A percentile compares a stretch with the other conserved stretches of the same genome.
These are phyloP conservation scores for Penium margaritaceum DNA, from an alignment of 139 green algal species.

Conservation along the genomic window DNA sequence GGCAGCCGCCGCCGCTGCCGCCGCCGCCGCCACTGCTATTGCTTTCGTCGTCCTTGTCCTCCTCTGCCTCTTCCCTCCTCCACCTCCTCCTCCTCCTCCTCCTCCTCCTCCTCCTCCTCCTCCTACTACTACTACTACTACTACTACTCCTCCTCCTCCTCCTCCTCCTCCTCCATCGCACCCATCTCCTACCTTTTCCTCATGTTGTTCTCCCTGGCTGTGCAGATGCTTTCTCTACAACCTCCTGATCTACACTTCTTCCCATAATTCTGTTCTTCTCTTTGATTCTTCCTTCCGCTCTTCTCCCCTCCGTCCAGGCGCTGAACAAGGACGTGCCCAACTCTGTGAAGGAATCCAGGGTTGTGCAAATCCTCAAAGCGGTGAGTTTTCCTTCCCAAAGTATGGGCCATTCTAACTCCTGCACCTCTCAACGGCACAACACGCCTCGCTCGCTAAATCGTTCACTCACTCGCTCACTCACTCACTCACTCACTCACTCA, in stretches of 20 bases:
- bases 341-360: conserved; percentile 7
- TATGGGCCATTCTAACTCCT: too few species aligned
- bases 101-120: not conserved
- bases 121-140: too few species aligned
- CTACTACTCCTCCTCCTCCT: too few species aligned
- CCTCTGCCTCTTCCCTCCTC: too few species aligned
- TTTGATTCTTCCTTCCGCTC: not conserved
- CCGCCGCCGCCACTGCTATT: not conserved
- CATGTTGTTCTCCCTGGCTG: too few species aligned
- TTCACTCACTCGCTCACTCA: not conserved
- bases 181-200: too few species aligned
- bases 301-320: conserved; percentile 1
- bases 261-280: not conserved
- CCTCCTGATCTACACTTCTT: not conserved
- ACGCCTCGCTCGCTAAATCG: not conserved
- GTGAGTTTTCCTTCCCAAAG: conserved; percentile 11
- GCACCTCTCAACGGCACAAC: not conserved
- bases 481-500: not conserved
- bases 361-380: conserved; percentile 31
- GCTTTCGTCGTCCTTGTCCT: too few species aligned
- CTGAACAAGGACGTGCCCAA: conserved; percentile 15
- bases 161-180: too few species aligned
- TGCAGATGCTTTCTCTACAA: too few species aligned
- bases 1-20: not conserved
- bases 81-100: not conserved